A percentile compares a stretch with the other conserved stretches of the same genome.
Evolutionary conservation across 495 filamentous ascomycete genomes (phyloP).

Genomic region (Niebla homalea): DNA sequence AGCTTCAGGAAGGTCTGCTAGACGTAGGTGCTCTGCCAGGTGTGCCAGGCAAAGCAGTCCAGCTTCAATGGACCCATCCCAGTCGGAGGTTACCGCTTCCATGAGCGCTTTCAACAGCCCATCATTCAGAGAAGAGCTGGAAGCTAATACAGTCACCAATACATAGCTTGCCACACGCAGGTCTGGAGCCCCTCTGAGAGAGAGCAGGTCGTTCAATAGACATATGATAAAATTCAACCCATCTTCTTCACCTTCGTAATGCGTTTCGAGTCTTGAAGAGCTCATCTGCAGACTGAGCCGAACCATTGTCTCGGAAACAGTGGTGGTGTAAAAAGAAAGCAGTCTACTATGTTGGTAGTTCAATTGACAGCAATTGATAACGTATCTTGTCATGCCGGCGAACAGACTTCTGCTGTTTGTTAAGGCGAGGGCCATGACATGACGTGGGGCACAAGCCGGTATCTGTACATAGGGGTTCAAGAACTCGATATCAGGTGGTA

Average conservation of each 20-base stretch:
- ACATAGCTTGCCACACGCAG: slow-evolving; percentile 79
- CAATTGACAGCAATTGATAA: slow-evolving; percentile 51
- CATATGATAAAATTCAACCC: slow-evolving; percentile 62
- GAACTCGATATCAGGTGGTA: slow-evolving; percentile 67
- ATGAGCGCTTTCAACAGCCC: slow-evolving; percentile 64
- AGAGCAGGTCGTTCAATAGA: slow-evolving; percentile 59
- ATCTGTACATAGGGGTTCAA: slow-evolving; percentile 71
- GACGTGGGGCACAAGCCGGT: slow-evolving; percentile 58
- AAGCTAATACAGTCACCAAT: slow-evolving; percentile 70
- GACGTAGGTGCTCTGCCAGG: slow-evolving; percentile 60
- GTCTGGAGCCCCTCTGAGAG: slow-evolving; percentile 57
- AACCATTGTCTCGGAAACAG: slow-evolving; percentile 68
- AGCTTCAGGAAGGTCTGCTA: slow-evolving; percentile 41
- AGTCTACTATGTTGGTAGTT: slow-evolving; percentile 60
- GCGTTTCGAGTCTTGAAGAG: slow-evolving; percentile 54
- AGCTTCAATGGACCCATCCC: slow-evolving; percentile 51
- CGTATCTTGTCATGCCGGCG: slow-evolving; percentile 56
- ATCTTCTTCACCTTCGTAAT: slow-evolving; percentile 63
- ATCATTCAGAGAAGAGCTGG: slow-evolving; percentile 66
- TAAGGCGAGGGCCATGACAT: slow-evolving; percentile 66
- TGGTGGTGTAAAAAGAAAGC: slow-evolving; percentile 75
- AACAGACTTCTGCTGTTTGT: slow-evolving; percentile 60
- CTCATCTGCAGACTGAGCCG: slow-evolving; percentile 61
- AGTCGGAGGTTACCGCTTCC: slow-evolving; percentile 67
- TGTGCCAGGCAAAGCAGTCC: slow-evolving; percentile 73